Conservation (phyloP, 2,329 filamentous ascomycete genomes). For the Penicillium hesseltinei region DNA sequence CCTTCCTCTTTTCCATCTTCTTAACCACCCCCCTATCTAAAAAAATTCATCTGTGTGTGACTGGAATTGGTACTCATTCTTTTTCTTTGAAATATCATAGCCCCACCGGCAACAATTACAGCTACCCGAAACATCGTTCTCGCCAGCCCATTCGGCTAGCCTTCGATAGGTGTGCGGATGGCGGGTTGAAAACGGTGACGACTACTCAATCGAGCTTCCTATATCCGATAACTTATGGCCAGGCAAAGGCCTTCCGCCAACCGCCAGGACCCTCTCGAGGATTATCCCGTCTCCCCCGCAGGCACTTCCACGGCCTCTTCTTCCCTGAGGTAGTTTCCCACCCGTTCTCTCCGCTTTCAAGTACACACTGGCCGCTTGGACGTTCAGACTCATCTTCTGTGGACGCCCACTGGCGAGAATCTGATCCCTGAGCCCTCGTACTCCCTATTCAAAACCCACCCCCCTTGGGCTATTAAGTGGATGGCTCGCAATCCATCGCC, state of each 20-base stretch:
- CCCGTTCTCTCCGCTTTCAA: constrained; percentile 15
- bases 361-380: not conserved
- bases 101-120: constrained; percentile 1
- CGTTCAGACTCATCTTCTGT: not conserved
- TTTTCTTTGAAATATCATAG: constrained; percentile 2
- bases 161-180: constrained; percentile 37
- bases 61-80: not conserved
- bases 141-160: constrained; percentile 13
- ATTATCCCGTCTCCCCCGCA: constrained; percentile 35
- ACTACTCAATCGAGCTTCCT: constrained; percentile 32
- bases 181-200: constrained; percentile 41
- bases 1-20: constrained; percentile 5
- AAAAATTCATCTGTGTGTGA: not conserved
- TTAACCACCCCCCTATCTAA: constrained; percentile 1
- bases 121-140: constrained; percentile 8
- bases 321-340: constrained; percentile 39
- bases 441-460: not conserved
- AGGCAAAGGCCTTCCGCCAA: constrained; percentile 46
- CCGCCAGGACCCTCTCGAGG: constrained; percentile 45
- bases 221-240: constrained; percentile 47
- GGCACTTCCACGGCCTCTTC: constrained; percentile 30
- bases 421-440: not conserved
- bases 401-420: not conserved
- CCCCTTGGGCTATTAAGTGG: not conserved
- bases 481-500: not conserved